These are phyloP conservation scores for Didymella sp. DNA, from an alignment of 2,329 filamentous ascomycete genomes.

Conservation along the genomic window DNA sequence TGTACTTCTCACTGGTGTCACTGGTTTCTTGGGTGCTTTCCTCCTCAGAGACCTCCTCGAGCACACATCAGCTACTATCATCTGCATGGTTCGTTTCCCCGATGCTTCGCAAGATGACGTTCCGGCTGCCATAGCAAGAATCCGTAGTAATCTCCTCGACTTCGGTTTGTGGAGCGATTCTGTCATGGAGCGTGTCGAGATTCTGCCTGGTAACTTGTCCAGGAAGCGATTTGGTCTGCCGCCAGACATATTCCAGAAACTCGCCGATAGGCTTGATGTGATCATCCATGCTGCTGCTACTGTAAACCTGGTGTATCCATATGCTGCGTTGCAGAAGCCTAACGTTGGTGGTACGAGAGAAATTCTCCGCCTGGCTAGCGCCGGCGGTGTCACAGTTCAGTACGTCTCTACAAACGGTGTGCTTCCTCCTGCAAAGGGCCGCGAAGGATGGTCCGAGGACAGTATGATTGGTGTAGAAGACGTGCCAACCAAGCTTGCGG, in stretches of 20 bases:
- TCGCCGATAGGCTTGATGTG: slow-evolving; percentile 71
- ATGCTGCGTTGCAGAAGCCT: slow-evolving; percentile 74
- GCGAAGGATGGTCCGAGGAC: slow-evolving; percentile 74
- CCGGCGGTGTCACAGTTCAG: slow-evolving; percentile 73
- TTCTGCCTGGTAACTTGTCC: slow-evolving; percentile 75
- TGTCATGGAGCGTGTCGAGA: slow-evolving; percentile 78
- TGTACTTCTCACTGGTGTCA: slow-evolving; percentile 75
- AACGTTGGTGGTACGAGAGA: slow-evolving; percentile 83
- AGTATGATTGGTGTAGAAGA: slow-evolving; percentile 70
- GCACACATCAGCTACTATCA: slow-evolving; percentile 70
- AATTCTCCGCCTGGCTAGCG: slow-evolving; percentile 72
- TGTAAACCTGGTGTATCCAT: slow-evolving; percentile 77
- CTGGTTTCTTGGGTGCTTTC: slow-evolving; percentile 79
- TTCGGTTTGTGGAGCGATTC: slow-evolving; percentile 78
- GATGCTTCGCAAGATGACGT: slow-evolving; percentile 70
- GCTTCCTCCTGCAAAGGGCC: slow-evolving; percentile 66
- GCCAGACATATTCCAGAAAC: slow-evolving; percentile 68
- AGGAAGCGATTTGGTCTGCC: slow-evolving; percentile 72
- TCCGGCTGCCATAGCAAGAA: slow-evolving; percentile 72
- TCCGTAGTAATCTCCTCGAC: slow-evolving; percentile 79
- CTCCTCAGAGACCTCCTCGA: slow-evolving; percentile 73
- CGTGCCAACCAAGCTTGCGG: slow-evolving; percentile 71
- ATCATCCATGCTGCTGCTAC: slow-evolving; percentile 80
- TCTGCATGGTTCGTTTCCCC: slow-evolving; percentile 76
- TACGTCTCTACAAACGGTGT: slow-evolving; percentile 84